Evolutionary conservation across 306 rosid genomes (phyloP).

Genomic region (Glycine latifolia): DNA sequence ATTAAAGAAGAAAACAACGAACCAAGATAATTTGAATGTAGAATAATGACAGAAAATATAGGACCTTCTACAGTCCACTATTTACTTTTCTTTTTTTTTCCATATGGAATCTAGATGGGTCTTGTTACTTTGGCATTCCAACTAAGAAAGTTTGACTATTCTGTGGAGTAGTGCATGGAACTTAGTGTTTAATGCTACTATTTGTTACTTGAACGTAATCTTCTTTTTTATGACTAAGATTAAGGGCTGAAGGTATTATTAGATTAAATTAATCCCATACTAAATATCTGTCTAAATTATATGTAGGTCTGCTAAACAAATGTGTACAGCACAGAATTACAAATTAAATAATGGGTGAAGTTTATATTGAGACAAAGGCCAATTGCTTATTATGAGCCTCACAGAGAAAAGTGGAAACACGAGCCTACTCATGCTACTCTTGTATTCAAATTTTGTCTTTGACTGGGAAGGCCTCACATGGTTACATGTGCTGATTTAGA

Average conservation of each 20-base stretch:
- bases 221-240: background rate
- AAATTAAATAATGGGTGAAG: conserved; percentile 3
- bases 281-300: background rate
- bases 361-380: conserved; percentile 18
- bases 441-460: conserved; percentile 44
- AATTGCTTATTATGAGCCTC: conserved; percentile 17
- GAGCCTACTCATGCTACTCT: conserved; percentile 40
- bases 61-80: conserved; percentile 1
- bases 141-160: conserved; percentile 43
- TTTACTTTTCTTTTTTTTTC: conserved; percentile 4
- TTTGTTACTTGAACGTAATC: conserved; percentile 15
- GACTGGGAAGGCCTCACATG: conserved; percentile 52
- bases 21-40: background rate
- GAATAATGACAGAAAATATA: conserved; percentile 21
- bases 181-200: background rate
- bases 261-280: conserved; percentile 23
- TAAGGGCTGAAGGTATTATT: background rate
- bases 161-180: background rate
- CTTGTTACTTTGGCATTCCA: conserved; percentile 32
- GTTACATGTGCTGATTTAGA: conserved; percentile 53
- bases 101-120: conserved; percentile 44
- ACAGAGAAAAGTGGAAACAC: conserved; percentile 9
- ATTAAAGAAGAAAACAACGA: background rate
- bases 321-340: background rate
- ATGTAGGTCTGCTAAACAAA: conserved; percentile 22